Base-by-base conservation (phyloP, 139 green algal species). In the Micractinium sp. region DNA sequence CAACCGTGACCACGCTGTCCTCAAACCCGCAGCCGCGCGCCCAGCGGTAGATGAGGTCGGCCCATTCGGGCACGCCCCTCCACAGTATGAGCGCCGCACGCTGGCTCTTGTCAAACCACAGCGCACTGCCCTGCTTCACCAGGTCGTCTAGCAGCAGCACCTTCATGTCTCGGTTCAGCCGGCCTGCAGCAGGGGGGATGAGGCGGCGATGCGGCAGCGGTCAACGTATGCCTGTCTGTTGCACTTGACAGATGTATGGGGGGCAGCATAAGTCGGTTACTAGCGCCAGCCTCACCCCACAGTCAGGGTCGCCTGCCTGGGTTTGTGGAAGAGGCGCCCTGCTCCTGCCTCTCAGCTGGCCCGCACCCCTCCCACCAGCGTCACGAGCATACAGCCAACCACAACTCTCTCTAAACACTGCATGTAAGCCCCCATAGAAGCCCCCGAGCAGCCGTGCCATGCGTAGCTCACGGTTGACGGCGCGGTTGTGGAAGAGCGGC, bases 1-100 rank as follows among this genome's bases (percentile, higher is more conserved):
- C 91, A 39, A 95, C 25, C 20, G 92, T 94, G 87, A 96, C 95
- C 29, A 97, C 95, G 15, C 81, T 91, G 87, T 95, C 95, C 71
- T 90, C 88, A 56, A 96, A 78, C 36, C 93, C 95, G 22, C 82
- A 92, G 2, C 56, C 89, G 23, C 88, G 80, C 38, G 92, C 93
- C 84, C 93, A 95, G 19, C 35, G 38, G 63, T 94, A 90, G 18
- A 97, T 85, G 0, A 74, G n/a, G 25, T 92, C 90, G 0, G 94
- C 92, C 94, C 94, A 97, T 31, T 95, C 93, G 7, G 63, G 80
- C 12, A 95, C 79, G 73, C 83, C 90, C 25, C 91, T 90, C 95
- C 95, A 97, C 14, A 96, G 81, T 0, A 97, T 69, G 20, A 96
- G 87, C 39, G 83, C 92, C 4, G 80, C 75, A 20, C 78, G 63